These are phyloP conservation scores for Neofusicoccum laricinum DNA, from an alignment of 2,329 filamentous ascomycete species.

Conservation along the genomic window DNA sequence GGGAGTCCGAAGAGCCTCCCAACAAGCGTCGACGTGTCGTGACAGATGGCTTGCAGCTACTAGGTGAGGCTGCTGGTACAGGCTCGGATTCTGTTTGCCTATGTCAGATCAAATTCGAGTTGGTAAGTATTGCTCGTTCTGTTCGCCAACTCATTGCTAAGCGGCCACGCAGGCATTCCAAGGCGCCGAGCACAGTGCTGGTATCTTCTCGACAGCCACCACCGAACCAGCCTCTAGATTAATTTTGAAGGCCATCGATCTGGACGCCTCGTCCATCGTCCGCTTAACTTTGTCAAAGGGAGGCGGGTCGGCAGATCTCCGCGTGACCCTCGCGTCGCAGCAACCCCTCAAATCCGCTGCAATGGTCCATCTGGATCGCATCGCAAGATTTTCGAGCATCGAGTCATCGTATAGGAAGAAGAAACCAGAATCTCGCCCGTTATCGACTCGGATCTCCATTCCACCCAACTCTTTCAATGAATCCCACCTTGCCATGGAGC, in stretches of 20 bases:
- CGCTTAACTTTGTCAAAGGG: not conserved
- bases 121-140: not conserved
- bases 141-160: not conserved
- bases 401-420: not conserved
- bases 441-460: not conserved
- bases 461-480: not conserved
- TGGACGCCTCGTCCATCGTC: not conserved
- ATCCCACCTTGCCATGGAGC: not conserved
- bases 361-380: not conserved
- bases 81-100: not conserved
- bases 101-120: not conserved
- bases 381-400: not conserved
- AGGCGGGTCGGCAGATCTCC: not conserved
- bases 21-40: conserved; percentile 1
- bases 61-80: not conserved
- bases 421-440: not conserved
- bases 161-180: not conserved
- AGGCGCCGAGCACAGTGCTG: not conserved
- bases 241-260: not conserved
- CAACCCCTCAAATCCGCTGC: not conserved
- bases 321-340: not conserved
- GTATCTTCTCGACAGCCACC: not conserved
- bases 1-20: not conserved
- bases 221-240: not conserved
- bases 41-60: not conserved